Conservation (phyloP, 192 early-diverging fungal genomes). For the Geranomyces variabilis region DNA sequence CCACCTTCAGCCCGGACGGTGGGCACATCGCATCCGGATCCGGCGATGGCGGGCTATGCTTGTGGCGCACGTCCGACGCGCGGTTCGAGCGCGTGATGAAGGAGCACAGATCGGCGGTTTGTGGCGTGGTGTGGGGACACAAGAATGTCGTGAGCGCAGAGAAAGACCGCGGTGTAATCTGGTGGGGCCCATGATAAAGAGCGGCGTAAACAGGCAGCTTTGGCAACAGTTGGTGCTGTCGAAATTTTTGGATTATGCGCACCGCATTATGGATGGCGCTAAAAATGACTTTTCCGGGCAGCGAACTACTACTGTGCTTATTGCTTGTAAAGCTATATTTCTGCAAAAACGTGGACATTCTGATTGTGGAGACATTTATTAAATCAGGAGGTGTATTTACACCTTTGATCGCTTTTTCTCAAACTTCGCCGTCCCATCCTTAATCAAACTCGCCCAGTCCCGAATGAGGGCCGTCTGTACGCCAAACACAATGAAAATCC, state of each 20-base stretch:
- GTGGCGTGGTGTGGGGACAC: slow-evolving; percentile 49
- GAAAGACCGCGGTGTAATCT: slow-evolving; percentile 8
- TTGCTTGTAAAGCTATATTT: no score
- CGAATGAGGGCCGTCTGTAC: slow-evolving; percentile 16
- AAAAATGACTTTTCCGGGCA: no score
- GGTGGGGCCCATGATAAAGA: slow-evolving; percentile 19
- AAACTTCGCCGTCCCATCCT: neutral
- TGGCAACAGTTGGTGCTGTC: no score
- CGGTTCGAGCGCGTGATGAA: slow-evolving; percentile 68
- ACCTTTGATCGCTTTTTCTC: neutral
- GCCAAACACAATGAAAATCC: slow-evolving; percentile 39
- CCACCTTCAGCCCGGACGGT: slow-evolving; percentile 88
- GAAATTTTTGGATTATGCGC: no score
- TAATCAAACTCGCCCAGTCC: slow-evolving; percentile 19
- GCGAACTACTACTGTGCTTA: no score
- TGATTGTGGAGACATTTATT: no score
- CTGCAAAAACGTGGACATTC: no score
- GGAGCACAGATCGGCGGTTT: slow-evolving; percentile 63
- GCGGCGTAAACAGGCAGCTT: no score
- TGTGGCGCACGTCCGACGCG: slow-evolving; percentile 69
- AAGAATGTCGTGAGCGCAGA: slow-evolving; percentile 13
- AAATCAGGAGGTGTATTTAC: neutral
- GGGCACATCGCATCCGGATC: slow-evolving; percentile 81
- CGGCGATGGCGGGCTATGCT: slow-evolving; percentile 74
- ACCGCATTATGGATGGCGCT: no score